Evolutionary conservation across 1,139 yeast genomes (phyloP).

Genomic region (Diutina siamensis): DNA sequence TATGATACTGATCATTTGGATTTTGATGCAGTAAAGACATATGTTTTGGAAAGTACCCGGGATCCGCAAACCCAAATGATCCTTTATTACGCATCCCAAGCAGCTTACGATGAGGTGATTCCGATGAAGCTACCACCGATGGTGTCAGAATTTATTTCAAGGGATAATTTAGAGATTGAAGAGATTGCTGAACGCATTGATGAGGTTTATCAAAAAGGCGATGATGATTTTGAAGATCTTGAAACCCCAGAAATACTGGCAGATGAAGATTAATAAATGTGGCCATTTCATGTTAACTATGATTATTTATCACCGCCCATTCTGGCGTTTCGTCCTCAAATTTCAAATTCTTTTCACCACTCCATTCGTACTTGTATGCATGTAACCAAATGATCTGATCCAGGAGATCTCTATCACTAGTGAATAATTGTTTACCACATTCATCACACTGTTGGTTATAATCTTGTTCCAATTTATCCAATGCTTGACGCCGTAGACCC

Average conservation of each 20-base stretch:
- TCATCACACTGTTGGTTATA: slow-evolving; percentile 24
- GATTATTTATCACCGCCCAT: slow-evolving; percentile 17
- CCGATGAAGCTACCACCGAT: background rate
- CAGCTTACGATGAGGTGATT: background rate
- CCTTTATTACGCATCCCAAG: background rate
- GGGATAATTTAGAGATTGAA: slow-evolving; percentile 1
- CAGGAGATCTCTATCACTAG: slow-evolving; percentile 24
- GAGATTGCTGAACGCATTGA: background rate
- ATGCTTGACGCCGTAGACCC: slow-evolving; percentile 8
- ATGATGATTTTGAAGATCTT: no score
- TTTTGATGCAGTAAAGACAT: background rate
- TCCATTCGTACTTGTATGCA: slow-evolving; percentile 35
- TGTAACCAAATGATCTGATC: slow-evolving; percentile 44
- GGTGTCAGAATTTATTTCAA: background rate
- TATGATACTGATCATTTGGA: background rate
- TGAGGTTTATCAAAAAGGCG: background rate
- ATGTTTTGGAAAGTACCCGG: background rate
- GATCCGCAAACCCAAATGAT: background rate
- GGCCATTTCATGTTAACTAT: no score
- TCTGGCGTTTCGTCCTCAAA: slow-evolving; percentile 26
- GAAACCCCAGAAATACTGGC: background rate
- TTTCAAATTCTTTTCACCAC: slow-evolving; percentile 12
- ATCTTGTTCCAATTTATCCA: slow-evolving; percentile 12
- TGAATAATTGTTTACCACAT: slow-evolving; percentile 31
- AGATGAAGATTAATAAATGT: background rate